These are phyloP conservation scores for Saccharomycopsis phalli DNA, from an alignment of 1,139 yeast genomes.

Conservation along the genomic window DNA sequence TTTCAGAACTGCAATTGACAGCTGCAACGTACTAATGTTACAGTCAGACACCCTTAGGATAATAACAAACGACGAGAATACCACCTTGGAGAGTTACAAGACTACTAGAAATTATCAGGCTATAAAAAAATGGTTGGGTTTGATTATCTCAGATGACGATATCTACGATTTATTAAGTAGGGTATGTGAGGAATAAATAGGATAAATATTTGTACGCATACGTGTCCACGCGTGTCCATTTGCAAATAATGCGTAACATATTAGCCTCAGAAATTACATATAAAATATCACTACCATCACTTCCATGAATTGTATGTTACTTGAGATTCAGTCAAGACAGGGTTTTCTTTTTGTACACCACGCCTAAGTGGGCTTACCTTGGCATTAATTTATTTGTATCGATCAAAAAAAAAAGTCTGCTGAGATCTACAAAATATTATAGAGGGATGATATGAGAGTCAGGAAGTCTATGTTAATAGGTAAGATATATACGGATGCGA, in stretches of 20 bases:
- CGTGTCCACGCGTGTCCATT: no score
- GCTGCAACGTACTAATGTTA: slow-evolving; percentile 18
- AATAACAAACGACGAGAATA: no score
- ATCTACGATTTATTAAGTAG: slow-evolving; percentile 18
- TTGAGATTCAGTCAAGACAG: no score
- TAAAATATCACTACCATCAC: no score
- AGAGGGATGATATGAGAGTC: slow-evolving; percentile 12
- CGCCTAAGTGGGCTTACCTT: no score
- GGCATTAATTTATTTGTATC: no score
- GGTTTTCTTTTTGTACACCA: no score
- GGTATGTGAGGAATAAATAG: no score
- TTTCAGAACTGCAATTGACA: slow-evolving; percentile 14
- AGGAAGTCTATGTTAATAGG: slow-evolving; percentile 19
- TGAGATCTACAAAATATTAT: background rate
- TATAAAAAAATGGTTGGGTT: slow-evolving; percentile 4
- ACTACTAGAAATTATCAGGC: slow-evolving; percentile 4
- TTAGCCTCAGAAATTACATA: no score
- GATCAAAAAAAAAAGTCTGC: background rate
- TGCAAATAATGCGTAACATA: no score
- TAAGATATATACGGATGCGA: slow-evolving; percentile 3
- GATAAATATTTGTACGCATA: no score
- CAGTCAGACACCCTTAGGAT: slow-evolving; percentile 3
- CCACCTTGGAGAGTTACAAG: slow-evolving; percentile 2
- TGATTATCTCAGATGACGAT: slow-evolving; percentile 12
- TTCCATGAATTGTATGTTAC: no score